Percentiles rank a stretch among this genome's conserved stretches.
Conservation (phyloP, 2,329 filamentous ascomycete species). For the Pseudogymnoascus sp. region DNA sequence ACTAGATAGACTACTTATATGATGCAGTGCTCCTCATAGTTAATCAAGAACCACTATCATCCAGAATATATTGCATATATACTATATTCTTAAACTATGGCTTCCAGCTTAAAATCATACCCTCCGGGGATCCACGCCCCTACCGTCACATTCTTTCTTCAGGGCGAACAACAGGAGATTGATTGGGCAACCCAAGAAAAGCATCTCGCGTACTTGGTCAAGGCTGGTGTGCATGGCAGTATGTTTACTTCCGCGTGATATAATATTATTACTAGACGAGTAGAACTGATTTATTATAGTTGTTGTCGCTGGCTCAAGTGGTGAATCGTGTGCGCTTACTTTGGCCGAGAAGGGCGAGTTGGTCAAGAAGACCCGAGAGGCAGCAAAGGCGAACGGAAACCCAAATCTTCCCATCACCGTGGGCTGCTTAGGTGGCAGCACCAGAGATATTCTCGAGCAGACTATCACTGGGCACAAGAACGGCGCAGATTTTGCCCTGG, state of each 20-base stretch:
- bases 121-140: conserved; percentile 76
- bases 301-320: conserved; percentile 56
- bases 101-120: conserved; percentile 37
- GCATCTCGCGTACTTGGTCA: conserved; percentile 65
- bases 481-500: conserved; percentile 31
- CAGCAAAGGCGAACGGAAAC: conserved; percentile 21
- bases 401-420: conserved; percentile 32
- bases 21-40: not conserved
- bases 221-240: conserved; percentile 44
- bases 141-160: conserved; percentile 79
- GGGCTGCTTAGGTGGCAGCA: conserved; percentile 32
- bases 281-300: conserved; percentile 51
- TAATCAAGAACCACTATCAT: not conserved
- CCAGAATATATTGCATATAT: not conserved
- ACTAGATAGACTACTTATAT: not conserved
- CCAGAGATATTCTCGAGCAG: conserved; percentile 33
- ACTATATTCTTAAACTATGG: conserved; percentile 14
- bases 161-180: conserved; percentile 63
- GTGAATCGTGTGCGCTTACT: conserved; percentile 35
- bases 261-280: conserved; percentile 14
- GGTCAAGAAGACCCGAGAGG: conserved; percentile 31
- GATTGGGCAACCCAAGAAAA: conserved; percentile 68
- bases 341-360: conserved; percentile 33
- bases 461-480: conserved; percentile 30
- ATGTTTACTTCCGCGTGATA: not conserved